Base-by-base conservation (phyloP, 768 basidiomycete species). In the Agrocybe pediades region DNA sequence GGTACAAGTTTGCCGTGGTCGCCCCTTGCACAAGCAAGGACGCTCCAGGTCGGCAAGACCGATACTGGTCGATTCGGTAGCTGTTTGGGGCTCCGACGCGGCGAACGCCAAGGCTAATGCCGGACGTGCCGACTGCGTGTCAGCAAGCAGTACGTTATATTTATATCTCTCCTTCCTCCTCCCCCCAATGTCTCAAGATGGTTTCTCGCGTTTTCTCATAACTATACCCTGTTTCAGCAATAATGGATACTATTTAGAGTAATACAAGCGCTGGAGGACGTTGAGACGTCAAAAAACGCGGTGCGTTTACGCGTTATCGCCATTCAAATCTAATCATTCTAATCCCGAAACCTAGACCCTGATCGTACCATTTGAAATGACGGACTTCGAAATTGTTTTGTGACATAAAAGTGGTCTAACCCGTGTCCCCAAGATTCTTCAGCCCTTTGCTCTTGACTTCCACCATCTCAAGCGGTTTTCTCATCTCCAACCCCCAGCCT, bases 351-450 rank as follows among this genome's bases (percentile, higher is more conserved):
- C 41, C 41, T 21, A 41, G 41, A 41, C 19, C 24, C 41, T 20
- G 19, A 43, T 41, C 26, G 36, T 54, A 54, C 49, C 49, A 48
- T 58, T 61, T 55, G 49, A 24, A 40, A 44, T 25, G 30, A 25
- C 58, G 58, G 58, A 60, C 55, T 56, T 54, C 49, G 55, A 60
- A 57, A 57, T 21, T 5, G 4, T n/a, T n/a, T 20, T 33, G 45
- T 56, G 55, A 56, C 55, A 51, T 51, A 56, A 56, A 55, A 48
- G 41, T 42, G 27, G 30, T 49, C 51, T 47, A 46, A 39, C 46
- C 45, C 44, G 48, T 51, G 54, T 49, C 27, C 17, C 47, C 6
- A 16, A 33, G 47, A 24, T 17, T 25, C 39, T 39, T 48, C 36
- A 49, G 25, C 46, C 25, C 40, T 54, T 54, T 54, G 39, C 46